Evolutionary conservation across 1,139 yeast species (phyloP), one percentile per base, ranked within the genome.

Genomic region (Geotrichum candidum): DNA sequence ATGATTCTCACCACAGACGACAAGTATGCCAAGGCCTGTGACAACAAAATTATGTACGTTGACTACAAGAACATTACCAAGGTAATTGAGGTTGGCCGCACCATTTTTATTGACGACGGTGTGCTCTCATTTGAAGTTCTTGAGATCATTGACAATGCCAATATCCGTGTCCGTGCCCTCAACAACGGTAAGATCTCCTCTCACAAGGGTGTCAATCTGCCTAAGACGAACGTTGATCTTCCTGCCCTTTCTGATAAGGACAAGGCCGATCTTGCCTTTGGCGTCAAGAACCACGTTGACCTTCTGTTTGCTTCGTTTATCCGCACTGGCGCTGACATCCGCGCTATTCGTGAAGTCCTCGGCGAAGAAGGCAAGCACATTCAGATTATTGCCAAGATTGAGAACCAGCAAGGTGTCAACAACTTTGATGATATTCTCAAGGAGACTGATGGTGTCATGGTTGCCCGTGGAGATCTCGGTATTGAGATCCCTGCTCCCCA

Each of bases 381-480:
- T 77, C 95, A 94, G 83, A 91, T 94, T 79, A 91, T 94, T 72
- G 88, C 92, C 76, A 94, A 94, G 85, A 92, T 94, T 77, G 99
- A 94, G 83, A 92, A 91, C 83, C 97, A 92, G 82, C 99, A 94
- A 82, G 99, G 99, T 83, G 98, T 94, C 74, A 91, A 94, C 87
- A 94, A 94, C 86, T 94, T 94, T 77, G 99, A 94, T 78, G 97
- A 90, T 67, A 94, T 94, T 75, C 86, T 94, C 77, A 78, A 77
- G 73, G 96, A 87, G 78, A 94, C 99, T 67, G 99, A 95, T 77
- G 99, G 98, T 84, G 97, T 94, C 75, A 94, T 94, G 99, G 98
- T 94, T 76, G 99, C 99, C 73, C 87, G 99, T 81, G 99, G 99
- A 84, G 99, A 95, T 78, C 85, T 94, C 76, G 99, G 99, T 84